phyloP scores from a whole-genome alignment of 129 eudicot genomes.

The Centaurea solstitialis region DNA sequence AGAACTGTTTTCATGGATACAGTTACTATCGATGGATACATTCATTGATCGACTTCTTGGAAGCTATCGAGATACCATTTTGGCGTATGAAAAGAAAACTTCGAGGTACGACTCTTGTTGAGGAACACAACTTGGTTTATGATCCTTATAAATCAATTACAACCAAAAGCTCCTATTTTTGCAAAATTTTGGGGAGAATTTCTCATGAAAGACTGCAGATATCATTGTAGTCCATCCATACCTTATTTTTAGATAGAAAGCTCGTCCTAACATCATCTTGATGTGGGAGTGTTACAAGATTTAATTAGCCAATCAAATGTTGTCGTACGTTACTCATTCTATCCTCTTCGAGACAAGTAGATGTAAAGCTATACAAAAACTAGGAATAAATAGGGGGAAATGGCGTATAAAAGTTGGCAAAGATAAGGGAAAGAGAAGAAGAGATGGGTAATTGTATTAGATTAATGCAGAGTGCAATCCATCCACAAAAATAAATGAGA shows the following conservation, averaged over 20 bases:
- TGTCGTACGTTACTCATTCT: slow-evolving; percentile 3
- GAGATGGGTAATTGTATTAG: no score
- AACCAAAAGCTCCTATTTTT: background rate
- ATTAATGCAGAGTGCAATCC: no score
- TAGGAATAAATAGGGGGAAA: no score
- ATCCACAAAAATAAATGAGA: no score
- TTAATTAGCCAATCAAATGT: background rate
- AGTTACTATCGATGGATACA: no score
- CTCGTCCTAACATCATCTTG: background rate
- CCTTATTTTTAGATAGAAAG: background rate
- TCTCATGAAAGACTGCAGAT: background rate
- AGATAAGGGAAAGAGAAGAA: no score
- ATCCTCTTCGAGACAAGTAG: background rate
- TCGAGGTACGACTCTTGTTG: background rate
- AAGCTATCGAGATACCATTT: background rate
- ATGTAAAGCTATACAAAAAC: no score
- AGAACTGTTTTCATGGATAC: no score
- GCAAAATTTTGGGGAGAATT: background rate
- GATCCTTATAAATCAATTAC: background rate
- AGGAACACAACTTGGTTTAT: background rate
- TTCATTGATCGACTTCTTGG: background rate
- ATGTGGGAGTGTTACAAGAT: background rate
- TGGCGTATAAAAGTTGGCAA: no score
- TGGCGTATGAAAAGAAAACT: background rate
- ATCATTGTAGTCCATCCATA: background rate